Conservation (phyloP, 164 flowering plant genomes). For the Vitis labrusca region DNA sequence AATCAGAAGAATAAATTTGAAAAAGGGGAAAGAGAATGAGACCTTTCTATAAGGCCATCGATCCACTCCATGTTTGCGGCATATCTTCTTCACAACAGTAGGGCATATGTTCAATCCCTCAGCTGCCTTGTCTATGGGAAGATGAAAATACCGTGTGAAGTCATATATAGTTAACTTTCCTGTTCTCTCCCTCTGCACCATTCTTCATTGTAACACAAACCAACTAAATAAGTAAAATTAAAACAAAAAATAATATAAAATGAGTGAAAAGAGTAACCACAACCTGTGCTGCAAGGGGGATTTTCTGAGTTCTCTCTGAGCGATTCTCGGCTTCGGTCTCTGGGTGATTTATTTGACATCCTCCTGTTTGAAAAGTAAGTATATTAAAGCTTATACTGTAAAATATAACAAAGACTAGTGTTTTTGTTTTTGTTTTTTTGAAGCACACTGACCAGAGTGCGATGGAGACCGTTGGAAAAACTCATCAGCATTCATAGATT, state of each 20-base stretch:
- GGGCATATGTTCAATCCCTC: slow-evolving; percentile 35
- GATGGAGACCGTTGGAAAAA: slow-evolving; percentile 4
- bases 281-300: slow-evolving; percentile 31
- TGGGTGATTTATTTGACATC: background rate
- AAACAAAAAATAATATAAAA: background rate
- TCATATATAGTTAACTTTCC: slow-evolving; percentile 41
- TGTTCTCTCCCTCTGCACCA: slow-evolving; percentile 54
- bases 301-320: slow-evolving; percentile 2
- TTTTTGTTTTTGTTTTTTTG: too few relatives aligned
- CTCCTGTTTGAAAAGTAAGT: background rate
- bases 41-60: slow-evolving; percentile 79
- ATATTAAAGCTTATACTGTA: too few relatives aligned
- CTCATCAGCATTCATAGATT: slow-evolving; percentile 4
- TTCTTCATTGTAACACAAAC: background rate
- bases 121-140: slow-evolving; percentile 51
- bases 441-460: slow-evolving; percentile 10
- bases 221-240: background rate
- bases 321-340: background rate
- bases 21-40: background rate
- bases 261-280: background rate
- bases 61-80: slow-evolving; percentile 29
- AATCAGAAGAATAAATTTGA: background rate
- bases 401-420: too few relatives aligned
- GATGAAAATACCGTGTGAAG: slow-evolving; percentile 38
- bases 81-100: slow-evolving; percentile 56